Evolutionary conservation across 352 stramenopile genomes (phyloP).

Genomic region (Globisporangium nagaii): DNA sequence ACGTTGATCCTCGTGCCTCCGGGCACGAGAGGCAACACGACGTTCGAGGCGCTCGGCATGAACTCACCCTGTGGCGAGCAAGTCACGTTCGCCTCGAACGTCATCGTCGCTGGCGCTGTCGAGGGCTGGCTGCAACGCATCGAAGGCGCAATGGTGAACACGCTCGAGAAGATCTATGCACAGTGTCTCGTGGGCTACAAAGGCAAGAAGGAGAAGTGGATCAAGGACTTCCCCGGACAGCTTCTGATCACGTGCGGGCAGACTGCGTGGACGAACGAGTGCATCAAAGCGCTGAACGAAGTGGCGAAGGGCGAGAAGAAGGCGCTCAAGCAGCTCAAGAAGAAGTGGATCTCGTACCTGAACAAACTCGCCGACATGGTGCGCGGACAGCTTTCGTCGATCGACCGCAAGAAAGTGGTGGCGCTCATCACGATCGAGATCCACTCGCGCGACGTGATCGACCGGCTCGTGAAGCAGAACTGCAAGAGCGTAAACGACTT

Average conservation of each 20-base stretch:
- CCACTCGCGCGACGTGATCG: constrained; percentile 94
- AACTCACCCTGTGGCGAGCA: constrained; percentile 88
- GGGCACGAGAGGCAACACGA: constrained; percentile 68
- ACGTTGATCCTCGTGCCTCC: constrained; percentile 62
- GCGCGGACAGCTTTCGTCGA: constrained; percentile 79
- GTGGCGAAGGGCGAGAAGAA: constrained; percentile 90
- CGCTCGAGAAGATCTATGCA: constrained; percentile 80
- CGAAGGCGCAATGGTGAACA: constrained; percentile 80
- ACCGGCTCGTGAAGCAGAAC: constrained; percentile 91
- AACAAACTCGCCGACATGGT: constrained; percentile 94
- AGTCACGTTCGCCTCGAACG: constrained; percentile 78
- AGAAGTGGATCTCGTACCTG: constrained; percentile 92
- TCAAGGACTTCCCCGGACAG: constrained; percentile 91
- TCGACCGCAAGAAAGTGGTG: constrained; percentile 95
- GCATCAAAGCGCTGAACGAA: constrained; percentile 90
- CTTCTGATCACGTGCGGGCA: constrained; percentile 91
- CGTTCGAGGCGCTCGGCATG: constrained; percentile 86
- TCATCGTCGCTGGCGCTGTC: constrained; percentile 86
- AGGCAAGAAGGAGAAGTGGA: constrained; percentile 94
- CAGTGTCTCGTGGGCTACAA: constrained; percentile 85
- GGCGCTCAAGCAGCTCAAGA: constrained; percentile 89
- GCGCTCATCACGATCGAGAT: constrained; percentile 97
- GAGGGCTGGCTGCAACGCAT: constrained; percentile 88
- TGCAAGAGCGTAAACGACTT: constrained; percentile 91
- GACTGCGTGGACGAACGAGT: constrained; percentile 92